A percentile compares a stretch with the other conserved stretches of the same genome.
These are phyloP conservation scores for Penicillium silybi DNA, from an alignment of 495 filamentous ascomycete species.

Conservation along the genomic window DNA sequence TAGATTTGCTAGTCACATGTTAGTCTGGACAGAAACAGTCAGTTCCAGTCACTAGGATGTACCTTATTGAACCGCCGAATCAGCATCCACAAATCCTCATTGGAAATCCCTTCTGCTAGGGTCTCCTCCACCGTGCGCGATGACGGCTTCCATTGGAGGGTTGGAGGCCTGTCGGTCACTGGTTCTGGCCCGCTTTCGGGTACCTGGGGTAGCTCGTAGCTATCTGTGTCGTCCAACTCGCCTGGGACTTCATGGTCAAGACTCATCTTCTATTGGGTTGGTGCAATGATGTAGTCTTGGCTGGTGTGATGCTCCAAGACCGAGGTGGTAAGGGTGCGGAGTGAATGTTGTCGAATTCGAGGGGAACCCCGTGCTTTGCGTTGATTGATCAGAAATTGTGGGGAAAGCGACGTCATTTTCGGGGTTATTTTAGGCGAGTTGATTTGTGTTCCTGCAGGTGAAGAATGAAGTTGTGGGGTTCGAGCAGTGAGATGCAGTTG, in stretches of 20 bases:
- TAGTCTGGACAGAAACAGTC: not conserved
- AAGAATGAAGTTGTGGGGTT: not conserved
- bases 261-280: slow-evolving; percentile 13
- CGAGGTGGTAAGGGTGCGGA: not conserved
- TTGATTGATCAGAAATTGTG: slow-evolving; percentile 1
- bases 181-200: slow-evolving; percentile 8
- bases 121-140: slow-evolving; percentile 19
- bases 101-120: slow-evolving; percentile 53
- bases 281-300: not conserved
- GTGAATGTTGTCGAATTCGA: not conserved
- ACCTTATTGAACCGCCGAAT: slow-evolving; percentile 84
- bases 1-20: slow-evolving; percentile 69
- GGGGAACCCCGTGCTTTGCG: not conserved
- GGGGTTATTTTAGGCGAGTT: not conserved
- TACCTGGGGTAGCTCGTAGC: slow-evolving; percentile 4
- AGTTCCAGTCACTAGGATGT: not conserved
- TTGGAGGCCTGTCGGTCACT: slow-evolving; percentile 1
- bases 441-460: not conserved
- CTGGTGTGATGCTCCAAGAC: not conserved
- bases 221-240: slow-evolving; percentile 17
- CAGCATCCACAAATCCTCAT: slow-evolving; percentile 81
- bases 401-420: not conserved
- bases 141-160: slow-evolving; percentile 21
- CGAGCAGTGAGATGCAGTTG: no score
- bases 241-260: slow-evolving; percentile 12